Base-by-base conservation (phyloP, 257 asterid species). In the Jacaranda mimosifolia region DNA sequence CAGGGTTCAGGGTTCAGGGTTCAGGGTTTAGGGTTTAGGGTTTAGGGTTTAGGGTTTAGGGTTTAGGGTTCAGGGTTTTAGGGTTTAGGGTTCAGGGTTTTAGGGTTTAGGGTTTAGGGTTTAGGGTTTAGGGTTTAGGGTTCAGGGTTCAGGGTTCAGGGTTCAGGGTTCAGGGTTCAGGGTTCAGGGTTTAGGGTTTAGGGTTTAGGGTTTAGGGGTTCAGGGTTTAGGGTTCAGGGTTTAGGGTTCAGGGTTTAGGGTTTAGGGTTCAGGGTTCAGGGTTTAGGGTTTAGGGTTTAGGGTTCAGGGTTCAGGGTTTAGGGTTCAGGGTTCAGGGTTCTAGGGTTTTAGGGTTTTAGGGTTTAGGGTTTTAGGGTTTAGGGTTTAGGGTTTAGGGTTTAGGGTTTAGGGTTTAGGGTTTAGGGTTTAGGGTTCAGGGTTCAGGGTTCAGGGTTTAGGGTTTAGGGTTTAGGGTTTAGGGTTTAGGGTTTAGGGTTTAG, bases 381-480 rank as follows among this genome's bases (percentile, higher is more conserved):
- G 81, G 75, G 56, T 77, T 67, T 49, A 72, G 76, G 75, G 66
- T 68, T 72, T 48, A 43, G 10, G 77, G 77, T 55, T 68, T 68
- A 18, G 69, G 81, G 75, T 68, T 77, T 68, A 57, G 76, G 81
- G 75, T 68, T 77, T 68, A 42, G 76, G 81, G 75, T 77, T 77
- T 68, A 68, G 76, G 81, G 76, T 77, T 77, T 53, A 26, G 81
- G 81, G 68, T 68, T 77, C 55, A 68, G 77, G 81, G 81, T 77
- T 77, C 68, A 43, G 81, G 75, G 81, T 77, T 77, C 52, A 42
- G 76, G 81, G 75, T 68, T 77, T 77, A 68, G 76, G 81, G 81
- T 68, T 77, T 77, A 56, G 75, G 81, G 76, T 68, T 68, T 65
- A 67, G 80, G 80, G 74, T 77, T 68, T 68, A 58, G 81, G 80